phyloP scores from a whole-genome alignment of 2,329 filamentous ascomycete genomes.

The Exophiala aquamarina region DNA sequence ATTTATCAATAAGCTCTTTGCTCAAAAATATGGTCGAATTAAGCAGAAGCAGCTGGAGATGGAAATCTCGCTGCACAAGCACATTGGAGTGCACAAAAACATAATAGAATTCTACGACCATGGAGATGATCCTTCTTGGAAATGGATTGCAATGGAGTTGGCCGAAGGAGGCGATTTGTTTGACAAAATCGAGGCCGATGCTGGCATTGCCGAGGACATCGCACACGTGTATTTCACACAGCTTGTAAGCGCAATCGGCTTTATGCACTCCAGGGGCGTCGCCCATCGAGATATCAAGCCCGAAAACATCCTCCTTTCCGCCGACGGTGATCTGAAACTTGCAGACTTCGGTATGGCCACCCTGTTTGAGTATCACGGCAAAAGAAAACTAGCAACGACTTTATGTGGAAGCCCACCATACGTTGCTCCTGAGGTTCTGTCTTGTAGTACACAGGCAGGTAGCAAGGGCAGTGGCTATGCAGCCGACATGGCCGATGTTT shows the following conservation, averaged over 20 bases:
- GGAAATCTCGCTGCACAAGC: conserved; percentile 86
- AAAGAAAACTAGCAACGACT: conserved; percentile 77
- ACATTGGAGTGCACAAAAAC: conserved; percentile 86
- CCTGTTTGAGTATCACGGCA: conserved; percentile 85
- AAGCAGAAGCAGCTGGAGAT: conserved; percentile 85
- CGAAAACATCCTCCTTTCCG: conserved; percentile 89
- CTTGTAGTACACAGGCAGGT: conserved; percentile 52
- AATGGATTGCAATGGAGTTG: conserved; percentile 98
- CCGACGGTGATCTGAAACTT: conserved; percentile 83
- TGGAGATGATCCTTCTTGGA: conserved; percentile 82
- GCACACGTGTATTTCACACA: conserved; percentile 96
- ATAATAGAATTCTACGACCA: conserved; percentile 90
- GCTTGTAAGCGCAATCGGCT: conserved; percentile 83
- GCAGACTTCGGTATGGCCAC: conserved; percentile 96
- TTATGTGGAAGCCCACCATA: conserved; percentile 96
- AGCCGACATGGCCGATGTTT: conserved; percentile 84
- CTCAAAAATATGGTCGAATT: conserved; percentile 82
- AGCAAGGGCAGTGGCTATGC: conserved; percentile 47
- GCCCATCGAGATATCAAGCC: conserved; percentile 91
- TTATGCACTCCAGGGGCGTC: conserved; percentile 94
- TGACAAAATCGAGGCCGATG: conserved; percentile 98
- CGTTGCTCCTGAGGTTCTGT: conserved; percentile 87
- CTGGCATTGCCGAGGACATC: conserved; percentile 90
- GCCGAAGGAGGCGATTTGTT: conserved; percentile 95
- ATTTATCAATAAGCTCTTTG: conserved; percentile 97